These are phyloP conservation scores for Ascomycota sp. DNA, from an alignment of 2,329 filamentous ascomycete genomes.

Conservation along the genomic window DNA sequence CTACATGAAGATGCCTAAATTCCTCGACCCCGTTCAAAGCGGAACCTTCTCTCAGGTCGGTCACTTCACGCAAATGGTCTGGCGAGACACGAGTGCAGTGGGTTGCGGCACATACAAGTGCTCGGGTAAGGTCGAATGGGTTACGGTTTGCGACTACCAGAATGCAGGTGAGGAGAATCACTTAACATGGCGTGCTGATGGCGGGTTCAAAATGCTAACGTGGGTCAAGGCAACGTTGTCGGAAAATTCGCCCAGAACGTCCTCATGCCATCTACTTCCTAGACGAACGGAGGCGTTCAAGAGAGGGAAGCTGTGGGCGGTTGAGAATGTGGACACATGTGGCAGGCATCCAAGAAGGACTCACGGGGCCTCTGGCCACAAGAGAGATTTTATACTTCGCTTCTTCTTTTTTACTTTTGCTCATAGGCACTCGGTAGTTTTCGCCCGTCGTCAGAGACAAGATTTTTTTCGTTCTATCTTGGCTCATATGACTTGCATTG, in stretches of 20 bases:
- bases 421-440: no score
- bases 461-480: no score
- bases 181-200: background rate
- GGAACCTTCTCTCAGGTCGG: constrained; percentile 45
- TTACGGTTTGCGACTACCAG: constrained; percentile 78
- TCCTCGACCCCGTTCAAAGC: constrained; percentile 34
- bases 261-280: constrained; percentile 11
- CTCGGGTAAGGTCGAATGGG: constrained; percentile 30
- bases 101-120: constrained; percentile 53
- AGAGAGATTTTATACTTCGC: no score
- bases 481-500: no score
- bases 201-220: background rate
- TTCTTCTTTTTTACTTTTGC: no score
- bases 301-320: background rate
- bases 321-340: no score
- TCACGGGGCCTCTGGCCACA: no score
- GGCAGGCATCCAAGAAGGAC: no score
- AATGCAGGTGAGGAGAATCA: constrained; percentile 39
- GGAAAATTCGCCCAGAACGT: constrained; percentile 31
- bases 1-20: constrained; percentile 16
- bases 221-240: constrained; percentile 26
- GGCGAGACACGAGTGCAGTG: constrained; percentile 16
- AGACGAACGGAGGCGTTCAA: background rate
- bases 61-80: constrained; percentile 23
- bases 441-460: no score